Conservation (phyloP, 495 filamentous ascomycete genomes). For the Evernia prunastri region DNA sequence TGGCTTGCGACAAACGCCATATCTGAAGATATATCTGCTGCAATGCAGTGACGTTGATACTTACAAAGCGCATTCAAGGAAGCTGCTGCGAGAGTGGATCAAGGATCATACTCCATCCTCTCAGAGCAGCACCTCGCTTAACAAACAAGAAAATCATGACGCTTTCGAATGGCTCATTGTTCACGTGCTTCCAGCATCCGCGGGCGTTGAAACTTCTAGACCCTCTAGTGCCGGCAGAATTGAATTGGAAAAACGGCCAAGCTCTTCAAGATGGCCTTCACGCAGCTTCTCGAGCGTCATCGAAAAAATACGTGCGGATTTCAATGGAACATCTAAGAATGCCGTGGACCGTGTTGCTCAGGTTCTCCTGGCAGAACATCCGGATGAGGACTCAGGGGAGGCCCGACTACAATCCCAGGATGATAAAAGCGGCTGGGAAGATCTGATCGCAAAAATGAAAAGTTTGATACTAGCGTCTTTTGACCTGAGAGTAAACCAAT, state of each 20-base stretch:
- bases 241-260: conserved; percentile 39
- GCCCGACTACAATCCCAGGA: conserved; percentile 39
- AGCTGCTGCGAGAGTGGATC: conserved; percentile 84
- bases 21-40: conserved; percentile 83
- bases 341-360: conserved; percentile 76
- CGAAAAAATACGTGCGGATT: conserved; percentile 86
- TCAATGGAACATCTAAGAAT: conserved; percentile 77
- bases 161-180: conserved; percentile 96
- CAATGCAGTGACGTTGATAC: conserved; percentile 91
- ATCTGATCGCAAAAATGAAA: conserved; percentile 82
- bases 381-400: conserved; percentile 21
- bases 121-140: conserved; percentile 38
- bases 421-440: conserved; percentile 66
- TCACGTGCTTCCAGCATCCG: conserved; percentile 80
- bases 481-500: conserved; percentile 82
- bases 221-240: conserved; percentile 46
- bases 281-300: conserved; percentile 71
- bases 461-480: conserved; percentile 82
- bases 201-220: conserved; percentile 54
- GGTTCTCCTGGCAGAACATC: conserved; percentile 58
- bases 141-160: conserved; percentile 75
- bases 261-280: conserved; percentile 62
- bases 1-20: conserved; percentile 85
- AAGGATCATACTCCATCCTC: conserved; percentile 59
- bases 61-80: conserved; percentile 74